Evolutionary conservation across 164 flowering plant species (phyloP), one percentile per base, ranked within the genome.

Genomic region (Annona squamosa): DNA sequence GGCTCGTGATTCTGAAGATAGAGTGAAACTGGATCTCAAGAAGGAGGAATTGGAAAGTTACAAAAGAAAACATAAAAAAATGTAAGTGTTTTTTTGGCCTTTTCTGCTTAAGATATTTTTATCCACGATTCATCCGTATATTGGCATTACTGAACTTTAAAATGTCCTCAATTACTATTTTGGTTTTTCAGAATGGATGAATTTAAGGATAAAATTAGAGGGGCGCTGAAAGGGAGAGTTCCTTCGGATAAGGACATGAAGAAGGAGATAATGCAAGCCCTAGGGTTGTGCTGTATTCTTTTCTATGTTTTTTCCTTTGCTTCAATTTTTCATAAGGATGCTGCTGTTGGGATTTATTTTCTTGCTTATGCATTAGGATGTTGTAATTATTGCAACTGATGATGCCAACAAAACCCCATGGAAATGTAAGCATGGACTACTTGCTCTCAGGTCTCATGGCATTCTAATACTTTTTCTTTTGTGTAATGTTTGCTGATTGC

Each of bases 181-280:
- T 75, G 46, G 19, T 75, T 81, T 77, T 64, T 17, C 87, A 95
- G 99, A 88, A 77, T 92, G 78, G 94, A 93, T 65, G 99, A 93
- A 6, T 57, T 77, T 88, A 93, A 79, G 75, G 97, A 89, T 37
- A 91, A 65, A 79, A 87, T 92, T 70, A 82, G 88, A 80, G 85
- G 84, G 65, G 92, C 87, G 68, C 88, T 95, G 45, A 95, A 91
- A 80, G 98, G 99, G 74, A 90, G 99, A 82, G 81, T 91, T 81
- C 98, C 99, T 77, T 71, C 85, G 56, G 99, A 91, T 71, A 91
- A 87, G 80, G 96, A 95, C 84, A 74, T 93, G 78, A 95, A 90
- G 67, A 90, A 85, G 62, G 99, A 95, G 85, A 85, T 93, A 68
- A 77, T 80, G 65, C 82, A 80, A 69, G 87, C 85, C 63, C 78